Percentiles rank a stretch among this genome's conserved stretches.
These are phyloP conservation scores for Cutaneotrichosporon cavernicola DNA, from an alignment of 1,284 basidiomycete genomes.

Conservation along the genomic window DNA sequence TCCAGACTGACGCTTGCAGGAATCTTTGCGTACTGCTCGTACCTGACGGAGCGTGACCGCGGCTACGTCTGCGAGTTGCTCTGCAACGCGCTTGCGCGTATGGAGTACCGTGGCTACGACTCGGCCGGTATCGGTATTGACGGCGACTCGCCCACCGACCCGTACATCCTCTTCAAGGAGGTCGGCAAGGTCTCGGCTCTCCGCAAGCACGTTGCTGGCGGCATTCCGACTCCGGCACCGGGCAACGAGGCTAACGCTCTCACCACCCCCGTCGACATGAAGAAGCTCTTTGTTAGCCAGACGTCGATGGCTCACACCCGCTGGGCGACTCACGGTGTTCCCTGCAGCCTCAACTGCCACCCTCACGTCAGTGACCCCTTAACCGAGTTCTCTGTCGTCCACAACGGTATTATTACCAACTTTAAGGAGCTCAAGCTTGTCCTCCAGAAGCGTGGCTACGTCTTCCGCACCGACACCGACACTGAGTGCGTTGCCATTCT, in stretches of 20 bases:
- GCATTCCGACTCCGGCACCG: slow-evolving; percentile 49
- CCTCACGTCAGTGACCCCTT: slow-evolving; percentile 81
- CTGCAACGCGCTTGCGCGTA: slow-evolving; percentile 84
- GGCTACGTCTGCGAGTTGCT: slow-evolving; percentile 90
- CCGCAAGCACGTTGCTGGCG: slow-evolving; percentile 83
- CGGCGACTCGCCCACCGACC: slow-evolving; percentile 72
- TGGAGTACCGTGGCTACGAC: slow-evolving; percentile 99
- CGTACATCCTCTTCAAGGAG: slow-evolving; percentile 87
- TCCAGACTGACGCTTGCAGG: slow-evolving; percentile 54
- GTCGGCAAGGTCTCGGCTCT: slow-evolving; percentile 96
- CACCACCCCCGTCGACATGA: slow-evolving; percentile 63
- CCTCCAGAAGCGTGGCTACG: slow-evolving; percentile 92
- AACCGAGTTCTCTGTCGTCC: slow-evolving; percentile 88
- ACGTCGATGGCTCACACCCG: slow-evolving; percentile 98
- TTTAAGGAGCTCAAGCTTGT: slow-evolving; percentile 83
- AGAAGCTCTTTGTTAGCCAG: slow-evolving; percentile 80
- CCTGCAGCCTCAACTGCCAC: slow-evolving; percentile 88
- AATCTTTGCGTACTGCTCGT: slow-evolving; percentile 94
- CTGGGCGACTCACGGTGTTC: slow-evolving; percentile 99
- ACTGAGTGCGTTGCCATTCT: slow-evolving; percentile 97
- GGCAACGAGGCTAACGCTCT: slow-evolving; percentile 22
- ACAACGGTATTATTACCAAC: slow-evolving; percentile 99
- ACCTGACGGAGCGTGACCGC: slow-evolving; percentile 89
- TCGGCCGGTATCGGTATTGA: slow-evolving; percentile 92
- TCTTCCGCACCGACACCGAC: slow-evolving; percentile 94